Evolutionary conservation across 768 basidiomycete genomes (phyloP), one percentile per base, ranked within the genome.

Genomic region (Pulveroboletus sp.): DNA sequence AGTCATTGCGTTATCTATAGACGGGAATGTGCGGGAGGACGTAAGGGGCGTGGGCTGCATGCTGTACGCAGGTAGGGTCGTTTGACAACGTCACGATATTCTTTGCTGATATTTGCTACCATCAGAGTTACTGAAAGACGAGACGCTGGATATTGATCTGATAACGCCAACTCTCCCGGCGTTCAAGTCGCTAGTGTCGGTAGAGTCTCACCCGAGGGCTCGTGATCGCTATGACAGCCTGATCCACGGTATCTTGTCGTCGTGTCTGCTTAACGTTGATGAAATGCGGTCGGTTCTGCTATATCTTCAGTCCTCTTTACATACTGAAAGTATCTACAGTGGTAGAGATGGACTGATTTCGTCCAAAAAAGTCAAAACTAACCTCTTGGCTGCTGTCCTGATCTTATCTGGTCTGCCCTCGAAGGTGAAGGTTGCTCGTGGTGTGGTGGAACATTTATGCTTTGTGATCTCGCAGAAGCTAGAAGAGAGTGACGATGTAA

Each of bases 291-390:
- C 44, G 52, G 83, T 54, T 69, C 39, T 43, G 26, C 51, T 30
- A 35, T 9, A 18, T 35, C 17, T 38, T n/a, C 4, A 35, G 21
- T 36, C 6, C 18, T 30, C 24, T 26, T 47, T 30, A 15, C 39
- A 24, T 41, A 30, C 57, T 62, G 17, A 54, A 43, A 36, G 6
- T 14, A 27, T 47, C 32, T 54, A 15, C 55, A 95, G 94, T 35
- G 88, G 89, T 9, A 84, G 95, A 41, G 76, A 83, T 51, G 94
- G 93, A 0, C 57, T 76, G 0, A 82, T 88, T 9, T 87, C 88
- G 2, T 71, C 79, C 2, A 82, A 84, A 66, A 97, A 97, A 71
- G 76, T 89, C 66, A 94, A 92, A 70, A 90, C 83, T 60, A 98
- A 96, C 66, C 75, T 97, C 51, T 71, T 98, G 11, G 89, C 91